A percentile compares a stretch with the other conserved stretches of the same genome.
These are phyloP conservation scores for Aspergillus sparsus DNA, from an alignment of 495 filamentous ascomycete genomes.

Conservation along the genomic window DNA sequence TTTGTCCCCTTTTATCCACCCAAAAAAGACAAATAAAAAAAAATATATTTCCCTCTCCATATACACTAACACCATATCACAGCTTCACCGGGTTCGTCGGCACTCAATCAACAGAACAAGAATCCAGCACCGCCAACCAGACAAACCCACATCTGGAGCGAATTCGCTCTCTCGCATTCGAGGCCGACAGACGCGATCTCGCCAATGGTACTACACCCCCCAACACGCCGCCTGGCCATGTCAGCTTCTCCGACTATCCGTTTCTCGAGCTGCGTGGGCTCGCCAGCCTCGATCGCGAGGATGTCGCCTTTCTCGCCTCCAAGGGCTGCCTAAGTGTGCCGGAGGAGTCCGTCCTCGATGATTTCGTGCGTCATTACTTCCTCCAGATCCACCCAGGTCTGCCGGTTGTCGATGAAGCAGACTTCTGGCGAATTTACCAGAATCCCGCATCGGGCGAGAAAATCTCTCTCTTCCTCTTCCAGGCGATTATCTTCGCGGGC, in stretches of 20 bases:
- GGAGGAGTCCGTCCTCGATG: constrained; percentile 36
- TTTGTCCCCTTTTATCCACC: too few relatives aligned
- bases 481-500: constrained; percentile 49
- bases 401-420: constrained; percentile 49
- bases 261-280: constrained; percentile 42
- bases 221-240: constrained; percentile 13
- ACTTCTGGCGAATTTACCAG: constrained; percentile 48
- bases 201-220: neutral
- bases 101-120: constrained; percentile 3
- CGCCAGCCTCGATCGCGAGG: constrained; percentile 40
- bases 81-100: constrained; percentile 18
- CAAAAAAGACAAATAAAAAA: neutral
- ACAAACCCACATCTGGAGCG: constrained; percentile 19
- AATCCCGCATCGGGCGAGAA: constrained; percentile 20
- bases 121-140: constrained; percentile 8
- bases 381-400: constrained; percentile 48
- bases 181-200: constrained; percentile 5
- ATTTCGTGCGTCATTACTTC: constrained; percentile 51
- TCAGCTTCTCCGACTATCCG: constrained; percentile 31
- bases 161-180: constrained; percentile 9
- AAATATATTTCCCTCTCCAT: neutral
- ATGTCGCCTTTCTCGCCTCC: constrained; percentile 44
- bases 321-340: constrained; percentile 49
- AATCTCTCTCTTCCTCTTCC: constrained; percentile 50
- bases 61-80: neutral